These are phyloP conservation scores for Fusarium subtropicale DNA, from an alignment of 2,329 filamentous ascomycete species.

Conservation along the genomic window DNA sequence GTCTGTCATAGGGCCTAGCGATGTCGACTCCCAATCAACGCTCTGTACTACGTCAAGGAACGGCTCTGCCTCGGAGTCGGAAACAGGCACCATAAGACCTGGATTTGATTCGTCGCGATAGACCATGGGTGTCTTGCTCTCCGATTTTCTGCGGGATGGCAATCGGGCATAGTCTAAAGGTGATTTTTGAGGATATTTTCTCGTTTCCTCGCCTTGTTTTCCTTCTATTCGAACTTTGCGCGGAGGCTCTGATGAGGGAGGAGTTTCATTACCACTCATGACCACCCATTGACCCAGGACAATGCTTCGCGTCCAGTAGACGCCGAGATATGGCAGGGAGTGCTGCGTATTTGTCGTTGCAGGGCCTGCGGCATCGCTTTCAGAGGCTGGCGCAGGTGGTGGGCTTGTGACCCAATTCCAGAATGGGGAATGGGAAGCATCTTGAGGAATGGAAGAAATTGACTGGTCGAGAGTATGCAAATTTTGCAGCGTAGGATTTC, in stretches of 20 bases:
- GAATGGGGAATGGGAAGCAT: constrained; percentile 51
- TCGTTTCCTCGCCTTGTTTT: constrained; percentile 37
- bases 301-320: constrained; percentile 54
- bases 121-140: constrained; percentile 45
- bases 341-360: constrained; percentile 37
- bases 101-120: constrained; percentile 51
- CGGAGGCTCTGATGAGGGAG: constrained; percentile 48
- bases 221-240: constrained; percentile 49
- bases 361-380: constrained; percentile 8
- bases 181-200: constrained; percentile 40
- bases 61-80: constrained; percentile 52
- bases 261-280: constrained; percentile 55
- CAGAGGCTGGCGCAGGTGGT: constrained; percentile 17
- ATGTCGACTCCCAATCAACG: constrained; percentile 61
- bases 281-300: constrained; percentile 54
- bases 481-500: constrained; percentile 53
- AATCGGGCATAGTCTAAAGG: constrained; percentile 38
- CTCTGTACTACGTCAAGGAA: constrained; percentile 56
- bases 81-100: constrained; percentile 50
- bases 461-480: constrained; percentile 49
- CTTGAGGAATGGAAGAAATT: constrained; percentile 47
- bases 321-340: constrained; percentile 49
- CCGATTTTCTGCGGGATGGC: constrained; percentile 39
- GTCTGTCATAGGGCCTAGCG: constrained; percentile 58
- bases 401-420: constrained; percentile 55